These are phyloP conservation scores for Dothistroma septosporum DNA, from an alignment of 2,329 filamentous ascomycete genomes.

Conservation along the genomic window DNA sequence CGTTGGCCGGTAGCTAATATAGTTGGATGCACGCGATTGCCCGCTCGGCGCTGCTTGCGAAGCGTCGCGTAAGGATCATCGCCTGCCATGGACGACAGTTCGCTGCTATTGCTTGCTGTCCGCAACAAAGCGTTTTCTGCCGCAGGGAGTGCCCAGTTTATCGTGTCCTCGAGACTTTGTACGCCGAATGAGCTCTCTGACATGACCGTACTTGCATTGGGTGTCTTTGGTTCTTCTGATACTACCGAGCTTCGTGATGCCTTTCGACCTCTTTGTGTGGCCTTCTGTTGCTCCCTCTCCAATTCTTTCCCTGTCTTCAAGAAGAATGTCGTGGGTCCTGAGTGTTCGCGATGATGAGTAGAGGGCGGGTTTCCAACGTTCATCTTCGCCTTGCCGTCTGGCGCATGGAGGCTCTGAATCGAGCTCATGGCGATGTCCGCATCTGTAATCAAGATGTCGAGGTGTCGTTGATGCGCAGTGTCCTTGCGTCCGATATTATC, in stretches of 20 bases:
- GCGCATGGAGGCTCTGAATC: not conserved
- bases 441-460: not conserved
- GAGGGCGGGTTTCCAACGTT: not conserved
- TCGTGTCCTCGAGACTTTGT: conserved; percentile 53
- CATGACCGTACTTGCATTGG: conserved; percentile 28
- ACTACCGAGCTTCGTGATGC: conserved; percentile 21
- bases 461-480: not conserved
- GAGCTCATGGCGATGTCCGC: conserved; percentile 4
- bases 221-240: conserved; percentile 17
- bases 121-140: conserved; percentile 26
- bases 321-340: conserved; percentile 56
- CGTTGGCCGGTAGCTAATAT: conserved; percentile 33
- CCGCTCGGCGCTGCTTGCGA: conserved; percentile 30
- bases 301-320: conserved; percentile 52
- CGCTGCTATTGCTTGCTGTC: conserved; percentile 25
- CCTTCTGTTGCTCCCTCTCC: conserved; percentile 30
- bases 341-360: conserved; percentile 24
- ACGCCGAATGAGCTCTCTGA: conserved; percentile 53
- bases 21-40: conserved; percentile 36
- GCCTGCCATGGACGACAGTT: conserved; percentile 18
- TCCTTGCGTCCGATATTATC: not conserved
- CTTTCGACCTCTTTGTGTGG: conserved; percentile 23
- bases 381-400: conserved; percentile 6
- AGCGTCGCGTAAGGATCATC: conserved; percentile 14
- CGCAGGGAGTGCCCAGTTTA: conserved; percentile 40